phyloP scores from a whole-genome alignment of 257 asterid species.

The Ophiorrhiza pumila region DNA sequence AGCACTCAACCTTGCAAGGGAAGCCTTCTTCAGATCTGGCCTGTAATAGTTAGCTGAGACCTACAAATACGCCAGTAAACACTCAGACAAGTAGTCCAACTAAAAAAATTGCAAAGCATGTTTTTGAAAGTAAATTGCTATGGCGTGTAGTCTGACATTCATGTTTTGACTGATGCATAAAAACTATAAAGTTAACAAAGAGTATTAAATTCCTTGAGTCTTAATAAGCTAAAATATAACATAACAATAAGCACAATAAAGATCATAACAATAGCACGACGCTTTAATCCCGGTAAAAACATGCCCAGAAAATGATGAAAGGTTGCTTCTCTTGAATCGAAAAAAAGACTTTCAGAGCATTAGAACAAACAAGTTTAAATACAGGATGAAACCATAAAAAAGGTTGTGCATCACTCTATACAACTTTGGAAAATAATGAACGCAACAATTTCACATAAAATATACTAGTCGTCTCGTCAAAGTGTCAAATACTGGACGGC shows the following conservation, averaged over 20 bases:
- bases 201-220: no score
- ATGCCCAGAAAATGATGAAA: neutral
- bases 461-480: no score
- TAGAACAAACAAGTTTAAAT: neutral
- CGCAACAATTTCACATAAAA: no score
- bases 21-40: slow-evolving; percentile 92
- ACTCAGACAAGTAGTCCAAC: neutral
- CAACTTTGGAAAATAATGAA: neutral
- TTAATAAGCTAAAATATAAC: no score
- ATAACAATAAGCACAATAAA: no score
- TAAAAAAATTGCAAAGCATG: neutral
- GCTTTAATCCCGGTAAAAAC: no score
- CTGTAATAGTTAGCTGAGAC: slow-evolving; percentile 77
- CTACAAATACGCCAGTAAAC: slow-evolving; percentile 25
- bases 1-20: slow-evolving; percentile 79
- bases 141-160: no score
- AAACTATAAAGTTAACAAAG: no score
- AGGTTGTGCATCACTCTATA: neutral
- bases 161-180: no score
- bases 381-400: neutral
- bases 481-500: no score
- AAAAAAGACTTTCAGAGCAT: neutral
- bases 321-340: neutral
- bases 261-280: no score
- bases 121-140: no score